Conservation (phyloP, 306 rosid species). For the Hylodesmum podocarpum region DNA sequence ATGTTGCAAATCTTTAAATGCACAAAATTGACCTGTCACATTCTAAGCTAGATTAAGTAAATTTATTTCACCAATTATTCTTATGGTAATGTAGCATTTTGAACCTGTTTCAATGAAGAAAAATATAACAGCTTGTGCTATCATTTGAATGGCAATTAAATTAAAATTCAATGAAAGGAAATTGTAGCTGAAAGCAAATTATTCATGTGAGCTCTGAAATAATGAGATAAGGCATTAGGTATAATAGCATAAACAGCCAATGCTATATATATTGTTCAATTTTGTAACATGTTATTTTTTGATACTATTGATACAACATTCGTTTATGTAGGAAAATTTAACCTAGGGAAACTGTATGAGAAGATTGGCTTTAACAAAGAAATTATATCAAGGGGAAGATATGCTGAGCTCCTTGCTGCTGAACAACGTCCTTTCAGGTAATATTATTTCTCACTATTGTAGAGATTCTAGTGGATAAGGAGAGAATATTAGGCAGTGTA, state of each 20-base stretch:
- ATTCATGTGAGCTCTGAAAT: neutral
- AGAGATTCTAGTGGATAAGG: constrained; percentile 10
- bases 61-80: neutral
- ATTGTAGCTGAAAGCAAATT: constrained; percentile 16
- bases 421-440: constrained; percentile 91
- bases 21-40: neutral
- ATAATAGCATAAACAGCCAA: constrained; percentile 5
- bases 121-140: neutral
- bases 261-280: neutral
- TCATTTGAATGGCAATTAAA: neutral
- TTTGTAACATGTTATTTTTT: constrained; percentile 14
- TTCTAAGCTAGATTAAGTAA: neutral
- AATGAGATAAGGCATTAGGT: neutral
- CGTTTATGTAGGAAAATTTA: constrained; percentile 65
- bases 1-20: constrained; percentile 7
- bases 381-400: constrained; percentile 86
- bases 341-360: constrained; percentile 85
- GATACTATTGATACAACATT: neutral
- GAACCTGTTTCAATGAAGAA: neutral
- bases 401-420: constrained; percentile 82
- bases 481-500: neutral
- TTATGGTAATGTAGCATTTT: neutral
- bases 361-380: constrained; percentile 95
- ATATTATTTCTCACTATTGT: constrained; percentile 3
- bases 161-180: constrained; percentile 3